Conservation (phyloP, 2,329 filamentous ascomycete species). For the Beauveria caledonica region DNA sequence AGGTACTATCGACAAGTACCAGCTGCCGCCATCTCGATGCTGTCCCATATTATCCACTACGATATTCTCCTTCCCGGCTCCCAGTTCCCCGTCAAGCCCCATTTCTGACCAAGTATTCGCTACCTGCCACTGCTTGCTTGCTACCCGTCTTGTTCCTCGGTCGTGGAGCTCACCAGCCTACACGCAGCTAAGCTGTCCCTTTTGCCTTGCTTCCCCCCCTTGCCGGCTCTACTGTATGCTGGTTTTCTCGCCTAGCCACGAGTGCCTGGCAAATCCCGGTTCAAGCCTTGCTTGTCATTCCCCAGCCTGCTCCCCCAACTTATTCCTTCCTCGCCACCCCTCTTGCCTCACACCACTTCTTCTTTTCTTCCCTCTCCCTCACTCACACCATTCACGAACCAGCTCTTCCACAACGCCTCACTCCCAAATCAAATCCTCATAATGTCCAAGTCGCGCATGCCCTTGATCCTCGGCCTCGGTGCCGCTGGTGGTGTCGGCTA, state of each 20-base stretch:
- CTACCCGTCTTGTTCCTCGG: not conserved
- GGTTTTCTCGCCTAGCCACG: not conserved
- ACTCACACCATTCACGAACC: not conserved
- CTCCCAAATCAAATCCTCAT: constrained; percentile 14
- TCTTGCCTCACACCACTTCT: constrained; percentile 7
- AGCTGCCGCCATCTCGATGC: not conserved
- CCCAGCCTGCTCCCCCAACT: not conserved
- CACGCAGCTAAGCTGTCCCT: not conserved
- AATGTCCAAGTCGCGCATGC: constrained; percentile 41
- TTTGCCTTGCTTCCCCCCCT: not conserved
- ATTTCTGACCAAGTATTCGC: not conserved
- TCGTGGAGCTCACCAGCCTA: not conserved
- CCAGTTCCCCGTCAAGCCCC: not conserved
- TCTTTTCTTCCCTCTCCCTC: not conserved
- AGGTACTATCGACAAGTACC: not conserved
- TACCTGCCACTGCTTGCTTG: not conserved
- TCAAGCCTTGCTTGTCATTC: not conserved
- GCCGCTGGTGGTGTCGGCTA: constrained; percentile 67
- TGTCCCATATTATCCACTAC: not conserved
- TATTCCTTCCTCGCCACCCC: not conserved
- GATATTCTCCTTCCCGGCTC: not conserved
- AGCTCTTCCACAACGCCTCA: not conserved
- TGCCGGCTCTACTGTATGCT: not conserved
- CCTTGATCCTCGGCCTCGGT: constrained; percentile 49
- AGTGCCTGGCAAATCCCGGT: not conserved